Conservation (phyloP, 1,284 basidiomycete species). For the Cutaneotrichosporon sp. region DNA sequence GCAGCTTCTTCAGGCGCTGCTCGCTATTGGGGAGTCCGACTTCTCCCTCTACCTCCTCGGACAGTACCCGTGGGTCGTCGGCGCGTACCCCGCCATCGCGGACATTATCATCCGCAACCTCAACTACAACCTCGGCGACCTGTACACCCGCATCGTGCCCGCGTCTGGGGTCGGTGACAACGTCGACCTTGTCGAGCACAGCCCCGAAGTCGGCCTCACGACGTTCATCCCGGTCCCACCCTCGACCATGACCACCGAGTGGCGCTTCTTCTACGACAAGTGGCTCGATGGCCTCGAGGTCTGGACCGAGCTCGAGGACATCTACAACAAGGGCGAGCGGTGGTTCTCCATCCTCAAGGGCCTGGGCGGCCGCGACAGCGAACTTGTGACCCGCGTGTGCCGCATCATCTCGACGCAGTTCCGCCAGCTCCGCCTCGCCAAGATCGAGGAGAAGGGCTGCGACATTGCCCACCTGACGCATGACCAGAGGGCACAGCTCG, state of each 20-base stretch:
- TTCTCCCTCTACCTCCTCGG: constrained; percentile 76
- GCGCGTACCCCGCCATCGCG: constrained; percentile 77
- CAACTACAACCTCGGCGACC: constrained; percentile 64
- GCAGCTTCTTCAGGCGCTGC: constrained; percentile 74
- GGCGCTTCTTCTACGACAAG: constrained; percentile 84
- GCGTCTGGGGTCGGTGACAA: background rate
- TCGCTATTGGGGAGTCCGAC: constrained; percentile 79
- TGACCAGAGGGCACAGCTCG: constrained; percentile 25
- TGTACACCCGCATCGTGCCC: constrained; percentile 60
- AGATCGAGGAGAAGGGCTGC: constrained; percentile 17
- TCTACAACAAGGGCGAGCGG: constrained; percentile 61
- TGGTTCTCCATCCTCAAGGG: constrained; percentile 74
- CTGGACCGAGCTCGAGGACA: constrained; percentile 66
- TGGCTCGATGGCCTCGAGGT: constrained; percentile 74
- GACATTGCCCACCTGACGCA: background rate
- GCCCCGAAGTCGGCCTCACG: constrained; percentile 52
- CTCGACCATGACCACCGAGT: constrained; percentile 66
- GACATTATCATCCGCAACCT: constrained; percentile 78
- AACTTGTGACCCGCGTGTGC: constrained; percentile 65
- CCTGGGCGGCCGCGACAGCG: constrained; percentile 69
- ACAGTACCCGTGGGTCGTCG: constrained; percentile 81
- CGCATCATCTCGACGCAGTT: constrained; percentile 62
- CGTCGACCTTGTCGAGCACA: background rate
- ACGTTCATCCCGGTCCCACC: constrained; percentile 74
- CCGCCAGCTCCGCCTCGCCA: constrained; percentile 28